Base-by-base conservation (phyloP, 2,329 filamentous ascomycete genomes). In the Paecilomyces formosus region DNA sequence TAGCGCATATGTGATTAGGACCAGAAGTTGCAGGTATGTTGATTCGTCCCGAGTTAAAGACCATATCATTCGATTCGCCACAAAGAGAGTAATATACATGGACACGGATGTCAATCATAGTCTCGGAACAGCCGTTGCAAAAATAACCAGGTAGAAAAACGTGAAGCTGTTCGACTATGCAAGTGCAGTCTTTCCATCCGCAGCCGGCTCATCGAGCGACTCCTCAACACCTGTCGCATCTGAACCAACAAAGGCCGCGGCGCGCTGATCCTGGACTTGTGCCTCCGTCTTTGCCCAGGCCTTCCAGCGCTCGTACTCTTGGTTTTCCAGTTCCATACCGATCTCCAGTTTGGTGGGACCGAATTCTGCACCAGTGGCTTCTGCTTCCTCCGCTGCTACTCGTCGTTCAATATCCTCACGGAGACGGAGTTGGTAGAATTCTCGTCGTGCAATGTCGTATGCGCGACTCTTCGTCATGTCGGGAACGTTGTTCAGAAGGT, bases 361-460 rank as follows among this genome's bases (percentile, higher is more conserved):
- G 72, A 97, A 97, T 80, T 91, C 91, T 55, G 92, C 92, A 56
- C 94, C 94, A 5, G 89, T 88, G 67, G 89, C 84, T 62, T 86
- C 80, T 28, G 94, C 93, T 76, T 99, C 94, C 76, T 99, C 94
- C 55, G 85, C 81, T 7, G 93, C 90, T 60, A 99, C 83, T 66
- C 92, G 86, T 65, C 85, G 82, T 76, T 93, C 86, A 54, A 96
- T 84, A 64, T 97, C 92, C 66, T 95, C 87, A 60, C 85, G 81
- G 66, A 96, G 88, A 60, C 94, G 88, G 62, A 93, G 76, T 53
- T 82, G 79, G 78, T 99, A 99, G 76, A 97, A 96, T 73, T 99
- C 93, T 64, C 87, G 88, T 60, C 94, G 89, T 7, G 89, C 92
- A 57, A 81, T 78, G 75, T 97, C 93, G 78, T 99, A 99, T 31